Base-by-base conservation (phyloP, 23 red algal species). In the Agarophyton chilense region DNA sequence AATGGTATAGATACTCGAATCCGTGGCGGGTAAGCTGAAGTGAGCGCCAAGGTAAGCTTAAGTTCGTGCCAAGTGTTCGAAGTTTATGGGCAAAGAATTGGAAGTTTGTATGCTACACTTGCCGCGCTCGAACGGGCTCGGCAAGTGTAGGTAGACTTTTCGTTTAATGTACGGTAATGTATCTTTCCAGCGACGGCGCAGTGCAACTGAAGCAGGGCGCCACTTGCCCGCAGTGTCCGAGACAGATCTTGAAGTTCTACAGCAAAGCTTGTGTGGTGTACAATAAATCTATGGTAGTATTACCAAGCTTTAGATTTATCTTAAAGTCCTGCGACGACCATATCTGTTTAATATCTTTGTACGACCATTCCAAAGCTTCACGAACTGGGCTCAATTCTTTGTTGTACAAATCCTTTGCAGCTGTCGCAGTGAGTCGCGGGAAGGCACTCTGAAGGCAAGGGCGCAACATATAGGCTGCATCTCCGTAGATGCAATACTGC, bases 401-500 rank as follows among this genome's bases (percentile, higher is more conserved):
- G 17, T 58, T 80, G 17, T 52, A 8, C 10, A 51, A 22, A 0
- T 31, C 13, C 25, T 80, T 17, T 16, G 31, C n/a, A 21, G 35
- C 32, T 25, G 4, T 80, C 2, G 77, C 77, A 55, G 12, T 25
- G 5, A n/a, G 22, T 14, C 19, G 19, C 6, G 7, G 9, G n/a
- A 68, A 85, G 11, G 81, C 29, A 5, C 26, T 9, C 31, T 68
- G 10, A 26, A 85, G 25, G 29, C 44, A 85, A 16, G 60, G 31
- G 9, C 81, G 7, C 2, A 85, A 28, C 14, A 61, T 31, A 53
- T 28, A 85, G 24, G 58, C 56, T 2, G 58, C 62, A 21, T 85
- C 81, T 2, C 29, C 81, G 22, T 68, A 68, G 1, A 85, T 16
- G 31, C 24, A 85, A 60, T 67, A 71, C 44, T 71, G 81, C 6